phyloP scores from a whole-genome alignment of 495 filamentous ascomycete species.

The Penicillium psychrofluorescens region DNA sequence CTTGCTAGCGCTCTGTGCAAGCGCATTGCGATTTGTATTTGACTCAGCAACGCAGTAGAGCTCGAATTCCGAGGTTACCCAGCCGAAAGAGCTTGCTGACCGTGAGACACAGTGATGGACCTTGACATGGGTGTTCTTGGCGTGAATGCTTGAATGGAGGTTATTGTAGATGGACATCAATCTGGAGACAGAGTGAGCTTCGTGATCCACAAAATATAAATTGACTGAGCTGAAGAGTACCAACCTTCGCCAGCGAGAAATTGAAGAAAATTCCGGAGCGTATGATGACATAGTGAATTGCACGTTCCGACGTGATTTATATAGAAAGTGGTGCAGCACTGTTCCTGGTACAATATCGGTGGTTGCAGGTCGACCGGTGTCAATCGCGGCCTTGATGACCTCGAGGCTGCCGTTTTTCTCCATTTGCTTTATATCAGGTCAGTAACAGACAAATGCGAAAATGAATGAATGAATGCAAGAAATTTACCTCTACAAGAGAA shows the following conservation, averaged over 20 bases:
- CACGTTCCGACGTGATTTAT: conserved; percentile 87
- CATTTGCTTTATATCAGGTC: conserved; percentile 41
- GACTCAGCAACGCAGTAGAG: conserved; percentile 88
- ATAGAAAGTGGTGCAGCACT: conserved; percentile 81
- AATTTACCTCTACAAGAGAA: conserved; percentile 56
- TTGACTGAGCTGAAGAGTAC: not conserved
- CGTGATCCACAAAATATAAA: not conserved
- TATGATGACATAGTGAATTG: conserved; percentile 90
- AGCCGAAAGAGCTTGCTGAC: conserved; percentile 73
- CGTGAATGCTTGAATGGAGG: conserved; percentile 76
- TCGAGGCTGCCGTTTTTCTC: conserved; percentile 68
- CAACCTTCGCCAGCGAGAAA: conserved; percentile 59
- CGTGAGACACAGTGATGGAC: conserved; percentile 71
- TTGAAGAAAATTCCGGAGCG: conserved; percentile 58
- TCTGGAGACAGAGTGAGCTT: conserved; percentile 23
- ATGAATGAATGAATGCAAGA: no score
- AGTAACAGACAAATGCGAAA: not conserved
- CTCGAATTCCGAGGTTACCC: conserved; percentile 86
- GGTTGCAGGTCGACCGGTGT: conserved; percentile 58
- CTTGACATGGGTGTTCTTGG: conserved; percentile 75
- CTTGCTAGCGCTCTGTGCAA: conserved; percentile 80
- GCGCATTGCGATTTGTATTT: conserved; percentile 63
- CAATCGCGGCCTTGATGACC: conserved; percentile 65
- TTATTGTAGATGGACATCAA: conserved; percentile 78
- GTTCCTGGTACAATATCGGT: conserved; percentile 74